Evolutionary conservation across 768 basidiomycete species (phyloP).

Genomic region (Amanita polypyramis): DNA sequence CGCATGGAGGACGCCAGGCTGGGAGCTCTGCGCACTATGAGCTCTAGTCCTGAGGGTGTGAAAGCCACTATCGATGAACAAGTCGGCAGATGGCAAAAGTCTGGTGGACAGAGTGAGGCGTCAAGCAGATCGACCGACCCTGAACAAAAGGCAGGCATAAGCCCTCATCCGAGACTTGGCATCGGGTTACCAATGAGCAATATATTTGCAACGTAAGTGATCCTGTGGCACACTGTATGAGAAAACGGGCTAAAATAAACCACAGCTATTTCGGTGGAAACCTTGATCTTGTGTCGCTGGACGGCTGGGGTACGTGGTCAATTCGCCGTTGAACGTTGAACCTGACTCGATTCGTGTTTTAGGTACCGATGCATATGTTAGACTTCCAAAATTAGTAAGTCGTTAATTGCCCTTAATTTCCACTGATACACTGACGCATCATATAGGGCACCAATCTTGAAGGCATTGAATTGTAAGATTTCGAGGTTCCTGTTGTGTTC

Average conservation of each 20-base stretch:
- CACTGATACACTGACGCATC: neutral
- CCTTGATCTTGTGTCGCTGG: conserved; percentile 65
- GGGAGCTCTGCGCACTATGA: conserved; percentile 55
- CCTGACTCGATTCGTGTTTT: neutral
- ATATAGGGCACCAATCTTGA: conserved; percentile 75
- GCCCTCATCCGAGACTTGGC: conserved; percentile 57
- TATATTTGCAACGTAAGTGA: conserved; percentile 66
- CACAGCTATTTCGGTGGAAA: conserved; percentile 76
- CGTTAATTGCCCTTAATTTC: neutral
- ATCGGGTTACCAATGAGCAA: conserved; percentile 86
- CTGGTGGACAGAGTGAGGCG: conserved; percentile 5
- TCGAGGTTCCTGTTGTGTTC: neutral
- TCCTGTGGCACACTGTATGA: neutral
- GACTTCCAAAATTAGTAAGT: conserved; percentile 70
- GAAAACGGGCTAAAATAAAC: neutral
- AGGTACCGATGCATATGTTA: conserved; percentile 80
- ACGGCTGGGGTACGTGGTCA: conserved; percentile 67
- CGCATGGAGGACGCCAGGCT: conserved; percentile 59
- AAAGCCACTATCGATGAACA: conserved; percentile 78
- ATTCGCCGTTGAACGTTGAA: too few relatives aligned
- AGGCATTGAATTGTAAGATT: conserved; percentile 60
- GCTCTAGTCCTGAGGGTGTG: conserved; percentile 50
- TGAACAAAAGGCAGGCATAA: conserved; percentile 34
- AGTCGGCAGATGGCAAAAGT: conserved; percentile 37
- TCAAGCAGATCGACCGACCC: conserved; percentile 21